Evolutionary conservation across 208 protist genomes (phyloP), one percentile per base, ranked within the genome.

Genomic region (Trypanosoma avium): DNA sequence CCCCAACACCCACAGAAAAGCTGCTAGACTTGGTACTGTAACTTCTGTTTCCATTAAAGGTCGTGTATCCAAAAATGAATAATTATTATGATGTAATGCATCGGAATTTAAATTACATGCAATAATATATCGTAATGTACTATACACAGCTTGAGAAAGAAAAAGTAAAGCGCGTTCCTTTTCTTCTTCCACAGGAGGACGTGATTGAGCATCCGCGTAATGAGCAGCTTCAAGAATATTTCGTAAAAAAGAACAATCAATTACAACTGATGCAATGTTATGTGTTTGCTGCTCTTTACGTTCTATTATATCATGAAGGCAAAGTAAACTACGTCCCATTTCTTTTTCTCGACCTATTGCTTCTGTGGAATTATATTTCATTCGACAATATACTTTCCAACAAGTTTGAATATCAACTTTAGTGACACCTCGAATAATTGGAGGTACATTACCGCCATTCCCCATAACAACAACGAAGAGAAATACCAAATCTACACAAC

Each of bases 381-480:
- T 77, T 27, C 75, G 74, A 69, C 89, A 93, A 65, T 95, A 95
- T 26, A 70, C 67, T 53, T 82, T 81, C 86, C 89, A 95, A 67
- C 89, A 95, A 12, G 89, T 92, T 26, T 53, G 60, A 47, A 82
- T 76, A 61, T 95, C 89, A n/a, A 95, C 84, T 58, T 93, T 93
- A 3, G 89, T 95, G 3, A 74, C 85, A 12, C 89, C 89, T 13
- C 79, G 76, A 65, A 88, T 67, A 15, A 95, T 68, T 24, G 89
- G 74, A 21, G 84, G 84, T n/a, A 95, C 77, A 60, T 87, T 89
- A 24, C 67, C 61, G 0, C 75, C 84, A 36, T 95, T 92, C 9
- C 89, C 89, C 86, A 95, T 93, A n/a, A 95, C 73, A 9, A 93
- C 33, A 53, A 90, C 57, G 52, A 95, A 93, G 4, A 95, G 73